Percentiles rank a stretch among this genome's conserved stretches.
Conservation (phyloP, 2,329 filamentous ascomycete species). For the Aspergillus sp. region DNA sequence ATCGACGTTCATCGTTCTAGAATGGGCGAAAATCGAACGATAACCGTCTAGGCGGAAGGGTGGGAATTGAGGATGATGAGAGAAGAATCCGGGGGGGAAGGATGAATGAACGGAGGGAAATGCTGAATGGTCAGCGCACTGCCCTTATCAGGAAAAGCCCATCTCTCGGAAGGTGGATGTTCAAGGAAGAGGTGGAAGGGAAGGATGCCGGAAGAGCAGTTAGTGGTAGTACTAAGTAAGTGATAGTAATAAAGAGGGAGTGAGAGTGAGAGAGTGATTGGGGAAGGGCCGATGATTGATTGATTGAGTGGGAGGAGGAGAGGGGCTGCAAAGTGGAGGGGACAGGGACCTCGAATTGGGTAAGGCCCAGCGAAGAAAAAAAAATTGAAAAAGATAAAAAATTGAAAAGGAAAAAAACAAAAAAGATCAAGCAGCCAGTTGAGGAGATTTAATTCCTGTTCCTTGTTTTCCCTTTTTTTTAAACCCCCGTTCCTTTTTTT, state of each 20-base stretch:
- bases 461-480: not conserved
- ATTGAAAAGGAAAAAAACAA: not conserved
- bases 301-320: constrained; percentile 1
- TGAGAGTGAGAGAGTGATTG: constrained; percentile 2
- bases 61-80: constrained; percentile 3
- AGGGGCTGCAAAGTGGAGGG: constrained; percentile 6
- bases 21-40: constrained; percentile 10
- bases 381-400: not conserved
- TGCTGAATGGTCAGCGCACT: constrained; percentile 33
- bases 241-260: constrained; percentile 5
- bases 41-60: not conserved
- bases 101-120: constrained; percentile 20
- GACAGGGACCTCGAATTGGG: not conserved
- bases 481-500: not conserved
- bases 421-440: not conserved
- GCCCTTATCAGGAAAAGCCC: constrained; percentile 30
- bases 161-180: constrained; percentile 12
- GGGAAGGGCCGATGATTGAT: not conserved
- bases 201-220: constrained; percentile 17
- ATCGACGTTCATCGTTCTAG: constrained; percentile 22
- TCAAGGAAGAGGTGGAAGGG: constrained; percentile 5
- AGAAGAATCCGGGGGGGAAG: constrained; percentile 14
- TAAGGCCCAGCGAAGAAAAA: not conserved
- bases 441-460: constrained; percentile 1
- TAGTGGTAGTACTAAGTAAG: not conserved